A percentile compares a stretch with the other conserved stretches of the same genome.
phyloP scores from a whole-genome alignment of 371 early-diverging fungal genomes.

The Cokeromyces recurvatus region DNA sequence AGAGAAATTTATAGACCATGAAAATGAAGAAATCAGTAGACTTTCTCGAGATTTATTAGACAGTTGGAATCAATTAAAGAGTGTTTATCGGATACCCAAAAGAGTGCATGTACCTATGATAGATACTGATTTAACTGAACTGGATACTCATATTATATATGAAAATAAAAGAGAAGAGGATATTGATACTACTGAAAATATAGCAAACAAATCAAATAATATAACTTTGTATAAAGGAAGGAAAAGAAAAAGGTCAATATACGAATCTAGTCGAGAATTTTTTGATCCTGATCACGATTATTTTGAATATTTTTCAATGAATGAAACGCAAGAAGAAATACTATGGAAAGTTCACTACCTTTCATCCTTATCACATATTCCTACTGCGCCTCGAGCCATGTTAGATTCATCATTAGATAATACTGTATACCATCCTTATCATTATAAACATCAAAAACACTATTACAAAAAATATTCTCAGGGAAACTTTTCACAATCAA shows the following conservation, averaged over 20 bases:
- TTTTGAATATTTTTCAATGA: slow-evolving; percentile 26
- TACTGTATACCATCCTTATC: no score
- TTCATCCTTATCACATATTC: background rate
- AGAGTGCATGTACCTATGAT: slow-evolving; percentile 9
- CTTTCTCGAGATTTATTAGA: slow-evolving; percentile 36
- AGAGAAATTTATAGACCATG: slow-evolving; percentile 34
- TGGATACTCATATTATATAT: background rate
- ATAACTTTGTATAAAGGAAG: no score
- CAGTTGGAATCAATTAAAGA: slow-evolving; percentile 48
- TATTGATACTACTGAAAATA: no score
- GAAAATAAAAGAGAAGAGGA: background rate
- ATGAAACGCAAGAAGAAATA: no score
- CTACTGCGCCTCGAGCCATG: background rate
- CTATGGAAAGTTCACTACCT: no score
- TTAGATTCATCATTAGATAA: no score
- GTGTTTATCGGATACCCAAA: slow-evolving; percentile 55
- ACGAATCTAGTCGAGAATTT: slow-evolving; percentile 28
- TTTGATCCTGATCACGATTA: slow-evolving; percentile 38
- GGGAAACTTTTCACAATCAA: background rate
- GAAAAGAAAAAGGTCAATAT: slow-evolving; percentile 3
- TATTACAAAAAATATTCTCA: no score
- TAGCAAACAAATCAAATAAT: no score
- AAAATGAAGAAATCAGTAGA: slow-evolving; percentile 35
- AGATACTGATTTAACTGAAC: background rate
- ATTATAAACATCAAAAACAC: no score